These are phyloP conservation scores for Trametes cinnabarina DNA, from an alignment of 768 basidiomycete genomes.

Conservation along the genomic window DNA sequence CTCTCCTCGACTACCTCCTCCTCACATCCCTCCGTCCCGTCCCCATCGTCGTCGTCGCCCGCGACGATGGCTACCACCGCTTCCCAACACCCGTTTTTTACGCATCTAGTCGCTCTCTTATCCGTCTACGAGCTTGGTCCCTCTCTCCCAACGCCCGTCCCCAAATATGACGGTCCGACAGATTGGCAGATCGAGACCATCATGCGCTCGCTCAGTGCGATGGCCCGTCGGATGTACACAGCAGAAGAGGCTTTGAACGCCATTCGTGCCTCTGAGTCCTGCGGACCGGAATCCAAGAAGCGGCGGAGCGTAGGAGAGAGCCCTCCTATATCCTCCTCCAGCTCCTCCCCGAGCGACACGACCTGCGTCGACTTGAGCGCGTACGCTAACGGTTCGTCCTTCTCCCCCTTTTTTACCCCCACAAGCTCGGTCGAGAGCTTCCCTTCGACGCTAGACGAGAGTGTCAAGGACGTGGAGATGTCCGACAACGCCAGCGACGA, in stretches of 20 bases:
- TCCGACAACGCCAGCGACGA: constrained; percentile 19
- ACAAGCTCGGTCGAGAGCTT: constrained; percentile 27
- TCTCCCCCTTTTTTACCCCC: constrained; percentile 28
- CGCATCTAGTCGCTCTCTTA: constrained; percentile 56
- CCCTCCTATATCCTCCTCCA: constrained; percentile 24
- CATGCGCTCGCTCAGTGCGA: constrained; percentile 46
- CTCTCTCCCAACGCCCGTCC: constrained; percentile 43
- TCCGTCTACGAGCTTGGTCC: constrained; percentile 60
- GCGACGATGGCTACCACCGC: constrained; percentile 37
- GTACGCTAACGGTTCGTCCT: constrained; percentile 18
- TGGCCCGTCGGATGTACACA: constrained; percentile 53
- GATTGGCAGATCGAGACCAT: constrained; percentile 62
- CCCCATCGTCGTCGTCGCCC: constrained; percentile 8
- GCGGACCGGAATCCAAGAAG: constrained; percentile 46
- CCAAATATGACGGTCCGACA: constrained; percentile 52
- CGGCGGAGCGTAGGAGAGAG: constrained; percentile 37
- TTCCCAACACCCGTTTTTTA: constrained; percentile 41
- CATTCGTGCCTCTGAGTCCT: constrained; percentile 40
- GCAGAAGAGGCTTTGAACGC: constrained; percentile 49
- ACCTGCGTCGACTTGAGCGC: constrained; percentile 13
- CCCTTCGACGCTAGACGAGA: constrained; percentile 18
- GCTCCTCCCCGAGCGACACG: constrained; percentile 19
- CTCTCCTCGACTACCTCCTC: constrained; percentile 5
- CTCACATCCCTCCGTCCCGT: neutral
- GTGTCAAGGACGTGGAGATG: constrained; percentile 25